Base-by-base conservation (phyloP, 257 asterid species). In the Oldenlandia corymbosa region DNA sequence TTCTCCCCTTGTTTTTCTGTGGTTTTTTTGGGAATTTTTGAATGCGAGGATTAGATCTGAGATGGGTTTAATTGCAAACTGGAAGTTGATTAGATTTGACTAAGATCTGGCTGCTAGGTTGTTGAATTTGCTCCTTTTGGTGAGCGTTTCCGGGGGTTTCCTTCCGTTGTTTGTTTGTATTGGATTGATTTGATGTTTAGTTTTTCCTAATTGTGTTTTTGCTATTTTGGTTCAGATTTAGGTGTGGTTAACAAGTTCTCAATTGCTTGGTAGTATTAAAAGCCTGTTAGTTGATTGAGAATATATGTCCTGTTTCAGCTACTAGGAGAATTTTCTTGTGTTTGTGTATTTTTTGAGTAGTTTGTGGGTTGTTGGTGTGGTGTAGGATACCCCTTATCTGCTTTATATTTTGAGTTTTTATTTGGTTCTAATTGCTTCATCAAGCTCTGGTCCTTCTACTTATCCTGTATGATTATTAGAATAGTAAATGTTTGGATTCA, bases 31-130 rank as follows among this genome's bases (percentile, higher is more conserved):
- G 36, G n/a, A 30, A 48, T 24, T 28, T 65, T 17, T 17, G 34
- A 24, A 12, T 64, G 17, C n/a, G 49, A 14, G 8, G 41, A 18
- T 26, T 65, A 36, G 69, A 51, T 51, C 52, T 65, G 41, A 32
- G 9, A 49, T 36, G 68, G 68, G 58, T 63, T 63, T 46, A 32
- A 28, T 63, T 36, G 61, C 51, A 10, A 27, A 47, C 58, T 39
- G 55, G 30, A 3, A 36, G 12, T 43, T 42, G 39, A 24, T 30
- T 48, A 30, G 48, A 20, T 23, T 64, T 51, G 14, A 10, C 26
- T 17, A 9, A 65, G 46, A 21, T 64, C 42, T 34, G 17, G 32
- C 39, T 51, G 23, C 32, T 64, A 32, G n/a, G 65, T 5, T 39
- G 14, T 41, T 17, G 7, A 12, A 28, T 53, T 54, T 16, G 14